Evolutionary conservation across 139 green algal genomes (phyloP).

Genomic region (Mychonastes homosphaera): DNA sequence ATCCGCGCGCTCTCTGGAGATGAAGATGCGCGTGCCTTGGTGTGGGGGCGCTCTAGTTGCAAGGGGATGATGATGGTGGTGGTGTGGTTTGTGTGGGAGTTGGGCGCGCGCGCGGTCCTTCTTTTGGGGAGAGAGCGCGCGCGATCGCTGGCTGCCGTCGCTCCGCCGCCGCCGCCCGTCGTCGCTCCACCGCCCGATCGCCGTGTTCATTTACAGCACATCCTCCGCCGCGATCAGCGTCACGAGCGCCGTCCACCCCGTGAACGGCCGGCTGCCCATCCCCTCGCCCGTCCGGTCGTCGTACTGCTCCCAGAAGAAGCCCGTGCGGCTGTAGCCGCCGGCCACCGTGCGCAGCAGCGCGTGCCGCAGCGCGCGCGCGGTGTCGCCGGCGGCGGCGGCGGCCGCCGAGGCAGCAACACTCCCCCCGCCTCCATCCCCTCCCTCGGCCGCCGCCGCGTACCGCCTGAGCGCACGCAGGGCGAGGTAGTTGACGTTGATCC

Average conservation of each 20-base stretch:
- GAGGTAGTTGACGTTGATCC: slow-evolving; percentile 95
- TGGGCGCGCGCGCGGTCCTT: no score
- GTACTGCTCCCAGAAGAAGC: slow-evolving; percentile 89
- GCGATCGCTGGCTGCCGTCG: no score
- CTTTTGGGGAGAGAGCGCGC: no score
- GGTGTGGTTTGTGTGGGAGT: no score
- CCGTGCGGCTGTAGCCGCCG: slow-evolving; percentile 49
- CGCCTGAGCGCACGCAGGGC: slow-evolving; percentile 42
- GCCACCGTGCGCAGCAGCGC: slow-evolving; percentile 62
- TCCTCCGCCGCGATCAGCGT: slow-evolving; percentile 54
- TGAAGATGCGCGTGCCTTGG: no score
- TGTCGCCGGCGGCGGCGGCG: slow-evolving; percentile 13
- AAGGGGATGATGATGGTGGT: no score
- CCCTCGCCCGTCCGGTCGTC: slow-evolving; percentile 58
- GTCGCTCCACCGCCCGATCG: no score
- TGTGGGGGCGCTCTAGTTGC: no score
- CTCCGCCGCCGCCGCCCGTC: no score
- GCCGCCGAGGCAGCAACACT: neutral
- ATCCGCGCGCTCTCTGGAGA: no score
- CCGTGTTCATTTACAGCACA: no score
- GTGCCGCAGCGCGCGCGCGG: slow-evolving; percentile 40
- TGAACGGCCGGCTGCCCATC: slow-evolving; percentile 83
- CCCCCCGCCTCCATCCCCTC: neutral
- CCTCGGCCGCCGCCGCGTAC: slow-evolving; percentile 15
- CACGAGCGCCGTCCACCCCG: slow-evolving; percentile 83